Evolutionary conservation across 306 rosid species (phyloP).

Genomic region (Fragaria ananassa): DNA sequence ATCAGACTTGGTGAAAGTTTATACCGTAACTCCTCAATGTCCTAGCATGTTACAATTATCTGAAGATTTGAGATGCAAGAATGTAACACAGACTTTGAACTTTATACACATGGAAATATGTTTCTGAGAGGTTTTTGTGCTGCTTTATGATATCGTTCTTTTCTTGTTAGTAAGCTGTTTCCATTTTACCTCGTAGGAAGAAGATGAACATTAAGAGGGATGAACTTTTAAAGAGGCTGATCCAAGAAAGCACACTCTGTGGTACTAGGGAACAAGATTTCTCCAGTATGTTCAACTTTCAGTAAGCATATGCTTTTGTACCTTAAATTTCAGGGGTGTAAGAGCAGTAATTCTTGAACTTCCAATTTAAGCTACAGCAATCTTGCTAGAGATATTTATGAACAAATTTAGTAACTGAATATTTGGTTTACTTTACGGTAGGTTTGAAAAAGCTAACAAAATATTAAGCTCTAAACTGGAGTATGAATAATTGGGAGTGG

Average conservation of each 20-base stretch:
- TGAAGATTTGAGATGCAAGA: neutral
- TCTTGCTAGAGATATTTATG: neutral
- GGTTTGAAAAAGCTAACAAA: neutral
- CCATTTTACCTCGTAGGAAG: neutral
- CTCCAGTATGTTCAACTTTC: neutral
- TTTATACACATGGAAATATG: neutral
- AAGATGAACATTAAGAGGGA: neutral
- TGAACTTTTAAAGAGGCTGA: neutral
- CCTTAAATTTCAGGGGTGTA: neutral
- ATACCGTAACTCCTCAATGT: neutral
- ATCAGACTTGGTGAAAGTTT: neutral
- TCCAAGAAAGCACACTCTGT: neutral
- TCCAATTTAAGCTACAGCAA: neutral
- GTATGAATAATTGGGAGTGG: neutral
- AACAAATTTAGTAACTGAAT: neutral
- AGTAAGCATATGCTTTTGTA: neutral
- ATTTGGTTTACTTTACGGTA: neutral
- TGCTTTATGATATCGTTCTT: neutral
- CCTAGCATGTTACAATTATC: neutral
- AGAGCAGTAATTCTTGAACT: neutral
- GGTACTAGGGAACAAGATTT: neutral
- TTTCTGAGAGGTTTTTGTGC: neutral
- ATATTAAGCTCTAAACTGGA: neutral
- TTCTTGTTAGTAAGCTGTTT: neutral
- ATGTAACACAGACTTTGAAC: neutral